Conservation (phyloP, 202 grass and related monocot species). For the Digitaria exilis region DNA sequence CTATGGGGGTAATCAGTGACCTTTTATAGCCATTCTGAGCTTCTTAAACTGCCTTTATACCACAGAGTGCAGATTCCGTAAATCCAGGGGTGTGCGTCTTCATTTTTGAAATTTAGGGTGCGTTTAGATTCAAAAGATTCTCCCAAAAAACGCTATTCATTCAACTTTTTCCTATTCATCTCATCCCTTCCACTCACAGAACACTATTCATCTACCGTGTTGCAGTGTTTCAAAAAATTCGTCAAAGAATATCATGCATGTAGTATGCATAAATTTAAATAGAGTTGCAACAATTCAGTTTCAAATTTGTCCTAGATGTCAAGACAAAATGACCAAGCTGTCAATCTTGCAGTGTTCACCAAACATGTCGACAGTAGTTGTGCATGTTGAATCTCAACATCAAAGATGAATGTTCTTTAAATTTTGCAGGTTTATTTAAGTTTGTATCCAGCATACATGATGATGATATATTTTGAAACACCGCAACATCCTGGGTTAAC, state of each 20-base stretch:
- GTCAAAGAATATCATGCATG: background rate
- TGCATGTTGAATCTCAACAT: background rate
- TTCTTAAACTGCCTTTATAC: background rate
- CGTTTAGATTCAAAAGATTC: too few relatives aligned
- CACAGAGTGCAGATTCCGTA: too few relatives aligned
- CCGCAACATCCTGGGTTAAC: background rate
- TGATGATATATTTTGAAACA: background rate
- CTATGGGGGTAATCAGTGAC: background rate
- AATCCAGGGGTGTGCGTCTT: too few relatives aligned
- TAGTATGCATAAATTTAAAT: background rate
- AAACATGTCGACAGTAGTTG: too few relatives aligned
- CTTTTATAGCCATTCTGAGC: background rate
- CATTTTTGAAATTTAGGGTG: too few relatives aligned
- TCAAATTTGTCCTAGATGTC: background rate
- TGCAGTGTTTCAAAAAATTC: background rate
- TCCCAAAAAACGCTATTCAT: too few relatives aligned
- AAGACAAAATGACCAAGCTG: background rate
- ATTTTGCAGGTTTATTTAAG: background rate
- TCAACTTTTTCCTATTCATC: too few relatives aligned
- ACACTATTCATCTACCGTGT: too few relatives aligned
- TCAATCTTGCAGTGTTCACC: too few relatives aligned
- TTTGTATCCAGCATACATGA: background rate
- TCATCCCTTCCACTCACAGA: too few relatives aligned
- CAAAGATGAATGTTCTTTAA: background rate
- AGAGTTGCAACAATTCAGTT: background rate